Conservation (phyloP, 2,329 filamentous ascomycete genomes). For the Lachnellula cervina region DNA sequence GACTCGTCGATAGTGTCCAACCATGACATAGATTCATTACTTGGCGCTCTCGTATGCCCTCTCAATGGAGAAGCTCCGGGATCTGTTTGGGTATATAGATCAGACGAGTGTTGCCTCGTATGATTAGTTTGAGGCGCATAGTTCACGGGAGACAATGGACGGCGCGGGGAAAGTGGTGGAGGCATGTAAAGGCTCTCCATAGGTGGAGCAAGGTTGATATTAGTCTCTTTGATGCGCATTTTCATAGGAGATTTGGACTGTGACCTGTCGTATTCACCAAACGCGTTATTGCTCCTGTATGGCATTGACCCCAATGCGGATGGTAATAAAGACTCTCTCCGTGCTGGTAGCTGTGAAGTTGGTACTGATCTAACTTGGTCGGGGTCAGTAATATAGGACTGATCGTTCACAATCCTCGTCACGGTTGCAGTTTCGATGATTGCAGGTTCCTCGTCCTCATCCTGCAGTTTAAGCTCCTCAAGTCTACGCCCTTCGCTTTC, state of each 20-base stretch:
- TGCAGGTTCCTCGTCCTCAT: conserved; percentile 41
- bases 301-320: conserved; percentile 26
- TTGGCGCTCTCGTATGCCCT: conserved; percentile 54
- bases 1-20: conserved; percentile 93
- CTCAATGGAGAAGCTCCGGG: conserved; percentile 32
- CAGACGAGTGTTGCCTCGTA: conserved; percentile 27
- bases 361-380: conserved; percentile 21
- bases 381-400: conserved; percentile 21
- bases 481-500: conserved; percentile 55
- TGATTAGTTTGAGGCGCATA: conserved; percentile 29
- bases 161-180: conserved; percentile 63
- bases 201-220: conserved; percentile 43
- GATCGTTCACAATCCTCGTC: conserved; percentile 45
- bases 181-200: conserved; percentile 61
- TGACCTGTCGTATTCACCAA: conserved; percentile 38
- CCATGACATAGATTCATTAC: conserved; percentile 84
- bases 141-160: conserved; percentile 45
- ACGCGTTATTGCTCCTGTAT: conserved; percentile 30
- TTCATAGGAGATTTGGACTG: conserved; percentile 48
- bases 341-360: conserved; percentile 27
- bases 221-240: conserved; percentile 32
- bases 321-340: conserved; percentile 33
- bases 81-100: conserved; percentile 30
- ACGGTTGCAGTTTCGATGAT: conserved; percentile 49
- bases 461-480: conserved; percentile 31